A percentile compares a stretch with the other conserved stretches of the same genome.
Evolutionary conservation across 345 rosid genomes (phyloP).

Genomic region (Euphorbia lathyris): DNA sequence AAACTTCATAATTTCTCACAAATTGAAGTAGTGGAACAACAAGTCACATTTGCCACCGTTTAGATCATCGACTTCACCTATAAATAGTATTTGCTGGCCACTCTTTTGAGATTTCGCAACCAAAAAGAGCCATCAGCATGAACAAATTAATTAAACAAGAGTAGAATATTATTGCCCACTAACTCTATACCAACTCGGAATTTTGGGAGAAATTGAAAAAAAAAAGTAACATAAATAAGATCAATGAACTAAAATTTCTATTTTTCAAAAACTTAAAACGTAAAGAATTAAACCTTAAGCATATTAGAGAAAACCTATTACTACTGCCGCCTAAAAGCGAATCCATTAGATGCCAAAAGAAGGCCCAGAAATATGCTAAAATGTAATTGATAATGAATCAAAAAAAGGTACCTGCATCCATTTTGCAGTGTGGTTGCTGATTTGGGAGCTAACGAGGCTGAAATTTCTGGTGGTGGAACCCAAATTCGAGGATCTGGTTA

Average conservation of each 20-base stretch:
- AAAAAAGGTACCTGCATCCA: slow-evolving; percentile 22
- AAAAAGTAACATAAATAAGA: not conserved
- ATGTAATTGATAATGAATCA: not conserved
- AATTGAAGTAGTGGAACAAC: not conserved
- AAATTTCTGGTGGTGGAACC: slow-evolving; percentile 9
- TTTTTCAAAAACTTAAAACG: not conserved
- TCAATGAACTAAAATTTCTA: not conserved
- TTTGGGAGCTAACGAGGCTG: slow-evolving; percentile 19
- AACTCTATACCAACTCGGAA: not conserved
- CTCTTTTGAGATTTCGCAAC: not conserved
- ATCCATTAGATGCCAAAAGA: not conserved
- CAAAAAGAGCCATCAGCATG: not conserved
- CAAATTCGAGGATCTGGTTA: slow-evolving; percentile 14
- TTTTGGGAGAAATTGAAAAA: not conserved
- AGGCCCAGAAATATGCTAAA: not conserved
- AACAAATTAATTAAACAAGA: not conserved
- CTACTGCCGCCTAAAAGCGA: not conserved
- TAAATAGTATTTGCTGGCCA: not conserved
- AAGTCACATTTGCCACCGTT: not conserved
- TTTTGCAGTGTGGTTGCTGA: slow-evolving; percentile 20
- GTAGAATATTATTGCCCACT: not conserved
- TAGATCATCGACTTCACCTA: not conserved
- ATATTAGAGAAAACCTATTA: no score
- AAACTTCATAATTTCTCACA: not conserved
- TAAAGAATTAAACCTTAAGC: not conserved